A percentile compares a stretch with the other conserved stretches of the same genome.
Evolutionary conservation across 257 asterid species (phyloP).

Genomic region (Nyctanthes arbortristis): DNA sequence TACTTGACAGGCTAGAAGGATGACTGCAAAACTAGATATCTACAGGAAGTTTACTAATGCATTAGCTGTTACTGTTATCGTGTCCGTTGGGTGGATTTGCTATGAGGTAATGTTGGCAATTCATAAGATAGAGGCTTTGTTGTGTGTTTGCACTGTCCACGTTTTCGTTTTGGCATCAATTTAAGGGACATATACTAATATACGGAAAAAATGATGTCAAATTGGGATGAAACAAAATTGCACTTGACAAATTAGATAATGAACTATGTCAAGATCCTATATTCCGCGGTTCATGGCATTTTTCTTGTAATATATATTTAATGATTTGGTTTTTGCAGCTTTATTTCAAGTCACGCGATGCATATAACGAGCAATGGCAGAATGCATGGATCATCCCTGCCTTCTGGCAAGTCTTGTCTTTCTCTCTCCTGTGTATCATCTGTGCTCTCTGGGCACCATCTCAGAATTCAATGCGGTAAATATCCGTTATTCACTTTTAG

Average conservation of each 20-base stretch:
- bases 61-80: constrained; percentile 75
- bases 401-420: constrained; percentile 94
- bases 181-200: neutral
- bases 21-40: constrained; percentile 81
- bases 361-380: constrained; percentile 92
- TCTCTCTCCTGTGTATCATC: constrained; percentile 83
- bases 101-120: constrained; percentile 64
- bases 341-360: constrained; percentile 84
- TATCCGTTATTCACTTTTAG: constrained; percentile 5
- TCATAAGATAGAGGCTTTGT: neutral
- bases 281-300: neutral
- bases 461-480: constrained; percentile 83
- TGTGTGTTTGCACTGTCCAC: too few species aligned
- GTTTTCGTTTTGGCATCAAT: neutral
- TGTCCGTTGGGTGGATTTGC: constrained; percentile 93
- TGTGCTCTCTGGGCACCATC: constrained; percentile 99
- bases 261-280: constrained; percentile 6
- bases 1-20: constrained; percentile 85
- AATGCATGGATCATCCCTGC: constrained; percentile 97
- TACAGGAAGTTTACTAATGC: constrained; percentile 95
- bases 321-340: constrained; percentile 56
- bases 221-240: neutral
- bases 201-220: neutral
- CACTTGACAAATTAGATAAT: constrained; percentile 5
- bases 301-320: constrained; percentile 21